Base-by-base conservation (phyloP, 371 early-diverging fungal species). In the Dichotomocladium elegans region DNA sequence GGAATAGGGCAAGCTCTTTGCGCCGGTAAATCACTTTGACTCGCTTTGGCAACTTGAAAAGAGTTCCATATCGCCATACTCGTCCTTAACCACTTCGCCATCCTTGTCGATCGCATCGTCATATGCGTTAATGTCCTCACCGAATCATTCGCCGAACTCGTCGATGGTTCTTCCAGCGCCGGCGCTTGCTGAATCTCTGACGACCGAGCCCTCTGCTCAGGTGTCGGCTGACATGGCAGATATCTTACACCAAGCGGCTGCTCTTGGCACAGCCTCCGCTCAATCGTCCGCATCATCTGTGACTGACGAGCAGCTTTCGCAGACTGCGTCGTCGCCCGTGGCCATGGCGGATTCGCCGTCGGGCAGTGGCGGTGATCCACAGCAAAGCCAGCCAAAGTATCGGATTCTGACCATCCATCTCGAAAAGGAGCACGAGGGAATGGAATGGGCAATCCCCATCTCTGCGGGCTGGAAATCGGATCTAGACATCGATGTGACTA, bases 21-120 rank as follows among this genome's bases (percentile, higher is more conserved):
- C 76, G 44, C 67, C 72, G 5, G 60, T 75, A 19, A 64, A 70
- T 43, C 74, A 72, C 30, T 71, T 60, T 50, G 74, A 63, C 7
- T 79, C 79, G 15, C 35, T 75, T 21, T 75, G 76, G 79, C 79
- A 79, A 34, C 46, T 79, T 12, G 79, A 75, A 58, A 70, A 70
- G 45, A 76, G 57, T 25, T 51, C 64, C 9, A 60, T 61, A 34
- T 70, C 72, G 2, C 68, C 74, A 1, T 75, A 63, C 45, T 79
- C 83, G 4, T 77, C 81, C 4, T 57, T 80, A 42, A 64, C 77
- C 10, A 68, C 74, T 0, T 81, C 81, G 9, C 77, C 81, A 2
- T 69, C 73, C 19, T 60, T 80, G 30, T 80, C 81, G 7, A 66
- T 69, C 46, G 77, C 78, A 9, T 74, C 81, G 24, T 78, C 81